Base-by-base conservation (phyloP, 2,329 filamentous ascomycete species). In the Penicillium sp. region DNA sequence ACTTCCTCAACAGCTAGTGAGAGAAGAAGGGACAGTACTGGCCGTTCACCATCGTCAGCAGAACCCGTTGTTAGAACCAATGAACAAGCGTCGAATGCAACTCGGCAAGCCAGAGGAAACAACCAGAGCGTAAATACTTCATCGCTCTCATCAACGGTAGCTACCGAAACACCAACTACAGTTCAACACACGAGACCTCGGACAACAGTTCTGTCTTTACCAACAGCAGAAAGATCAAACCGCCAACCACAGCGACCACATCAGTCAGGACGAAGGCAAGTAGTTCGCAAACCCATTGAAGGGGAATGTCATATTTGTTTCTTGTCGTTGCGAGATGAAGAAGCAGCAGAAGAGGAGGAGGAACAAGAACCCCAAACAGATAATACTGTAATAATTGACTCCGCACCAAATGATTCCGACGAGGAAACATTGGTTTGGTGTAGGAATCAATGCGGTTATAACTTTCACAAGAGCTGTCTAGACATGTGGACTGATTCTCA, bases 261-360 rank as follows among this genome's bases (percentile, higher is more conserved):
- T 18, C 14, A 4, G 3, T 20, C 26, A 14, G 23, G 8, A 21
- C 45, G 28, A 4, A 30, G 9, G 42, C 48, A 52, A 20, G 21
- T 57, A 1, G 24, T 26, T 26, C 56, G 47, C 7, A 28, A 43
- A 21, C 28, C 28, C 23, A 26, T 55, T 20, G 51, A 58, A 43
- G 56, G 56, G 6, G 46, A 58, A 5, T 58, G 56, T 35, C 40
- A 11, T 16, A 51, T 58, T 33, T 58, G 51, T 18, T 47, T 53
- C 30, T 23, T 30, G 21, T 42, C 46, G 16, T 26, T 58, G 20
- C 43, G 3, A 9, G 38, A 54, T 35, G 47, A 56, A 21, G 47
- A 43, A 54, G 18, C 20, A 9, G 5, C 35, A 23, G 40, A 8
- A 1, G 28, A 50, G 8, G 26, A 35, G n/a, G 35, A 56, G 9